Conservation (phyloP, 768 basidiomycete genomes). For the Mycena amicta region DNA sequence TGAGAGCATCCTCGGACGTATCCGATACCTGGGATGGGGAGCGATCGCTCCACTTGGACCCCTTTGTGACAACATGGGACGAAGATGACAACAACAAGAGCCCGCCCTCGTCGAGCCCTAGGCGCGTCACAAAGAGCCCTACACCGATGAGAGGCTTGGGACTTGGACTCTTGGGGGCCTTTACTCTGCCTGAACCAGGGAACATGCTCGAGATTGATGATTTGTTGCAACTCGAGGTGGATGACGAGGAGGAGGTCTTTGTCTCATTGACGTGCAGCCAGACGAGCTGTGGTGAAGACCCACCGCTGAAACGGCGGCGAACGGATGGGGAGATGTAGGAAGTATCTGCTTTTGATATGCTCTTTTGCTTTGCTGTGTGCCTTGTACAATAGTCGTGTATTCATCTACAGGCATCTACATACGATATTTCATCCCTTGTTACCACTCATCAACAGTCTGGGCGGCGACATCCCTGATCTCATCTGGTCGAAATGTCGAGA, state of each 20-base stretch:
- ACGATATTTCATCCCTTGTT: too few species aligned
- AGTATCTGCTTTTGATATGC: slow-evolving; percentile 40
- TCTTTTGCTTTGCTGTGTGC: slow-evolving; percentile 20
- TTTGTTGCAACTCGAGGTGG: slow-evolving; percentile 31
- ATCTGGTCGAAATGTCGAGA: too few species aligned
- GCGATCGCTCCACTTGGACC: slow-evolving; percentile 13
- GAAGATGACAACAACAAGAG: slow-evolving; percentile 16
- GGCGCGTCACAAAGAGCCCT: slow-evolving; percentile 46
- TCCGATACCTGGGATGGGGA: slow-evolving; percentile 42
- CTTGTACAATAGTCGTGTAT: not conserved
- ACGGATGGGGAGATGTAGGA: slow-evolving; percentile 3
- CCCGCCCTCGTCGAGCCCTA: slow-evolving; percentile 34
- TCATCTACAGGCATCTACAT: not conserved
- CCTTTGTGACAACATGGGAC: slow-evolving; percentile 17
- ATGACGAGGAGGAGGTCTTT: slow-evolving; percentile 29
- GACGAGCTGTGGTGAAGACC: slow-evolving; percentile 13
- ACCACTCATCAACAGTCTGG: too few species aligned
- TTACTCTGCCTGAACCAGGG: slow-evolving; percentile 46
- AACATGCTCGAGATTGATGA: slow-evolving; percentile 34
- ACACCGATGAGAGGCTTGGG: slow-evolving; percentile 39
- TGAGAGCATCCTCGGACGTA: slow-evolving; percentile 36
- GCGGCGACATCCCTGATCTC: too few species aligned
- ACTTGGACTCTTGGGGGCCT: slow-evolving; percentile 59
- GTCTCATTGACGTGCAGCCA: slow-evolving; percentile 19
- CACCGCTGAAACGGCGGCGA: slow-evolving; percentile 17